Conservation (phyloP, 352 stramenopile genomes). For the Pythium sp. region DNA sequence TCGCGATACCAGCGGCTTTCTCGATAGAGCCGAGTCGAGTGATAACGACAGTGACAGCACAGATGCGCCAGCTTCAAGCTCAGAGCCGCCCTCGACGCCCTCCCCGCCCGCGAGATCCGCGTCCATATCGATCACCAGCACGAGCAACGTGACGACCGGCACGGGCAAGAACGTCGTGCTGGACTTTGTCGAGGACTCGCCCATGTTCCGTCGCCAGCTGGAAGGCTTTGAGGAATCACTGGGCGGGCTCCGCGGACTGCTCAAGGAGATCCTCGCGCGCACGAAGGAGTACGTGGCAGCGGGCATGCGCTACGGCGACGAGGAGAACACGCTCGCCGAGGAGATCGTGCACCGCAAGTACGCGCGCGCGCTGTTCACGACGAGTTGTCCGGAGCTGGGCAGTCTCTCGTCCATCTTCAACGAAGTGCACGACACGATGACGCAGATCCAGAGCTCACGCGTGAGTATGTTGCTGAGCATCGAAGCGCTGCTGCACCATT, state of each 20-base stretch:
- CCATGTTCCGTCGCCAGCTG: conserved; percentile 80
- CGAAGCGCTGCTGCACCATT: conserved; percentile 67
- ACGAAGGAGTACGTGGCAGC: conserved; percentile 77
- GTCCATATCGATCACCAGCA: conserved; percentile 21
- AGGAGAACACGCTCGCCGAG: conserved; percentile 67
- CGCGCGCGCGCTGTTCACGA: conserved; percentile 83
- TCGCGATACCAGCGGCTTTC: not conserved
- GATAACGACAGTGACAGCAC: not conserved
- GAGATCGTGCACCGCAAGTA: conserved; percentile 80
- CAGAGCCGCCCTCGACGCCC: not conserved
- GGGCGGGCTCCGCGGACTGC: conserved; percentile 48
- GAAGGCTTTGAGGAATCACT: conserved; percentile 81
- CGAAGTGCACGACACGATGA: conserved; percentile 79
- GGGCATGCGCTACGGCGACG: conserved; percentile 61
- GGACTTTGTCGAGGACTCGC: conserved; percentile 85
- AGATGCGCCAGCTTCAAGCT: not conserved
- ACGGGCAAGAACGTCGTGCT: conserved; percentile 79
- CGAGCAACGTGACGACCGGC: conserved; percentile 25
- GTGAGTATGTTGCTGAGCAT: conserved; percentile 83
- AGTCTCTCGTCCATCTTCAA: conserved; percentile 79
- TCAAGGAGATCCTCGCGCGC: conserved; percentile 68
- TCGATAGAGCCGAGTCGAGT: not conserved
- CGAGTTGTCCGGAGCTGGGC: conserved; percentile 62
- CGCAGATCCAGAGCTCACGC: conserved; percentile 77
- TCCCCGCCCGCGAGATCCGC: not conserved